A percentile compares a stretch with the other conserved stretches of the same genome.
Evolutionary conservation across 176 grass and related monocot genomes (phyloP).

Genomic region (bread wheat (Triticum aestivum)): IWGSC_CS_RefSeq_v2.1 NC_057807.1:539488960-539489459

Average conservation of each 20-base stretch:
- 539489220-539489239: neutral
- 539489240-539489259: conserved; percentile 8
- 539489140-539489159: neutral
- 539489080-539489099: neutral
- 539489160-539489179: conserved; percentile 7
- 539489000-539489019: neutral
- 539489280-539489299: neutral
- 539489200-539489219: neutral
- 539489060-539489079: neutral
- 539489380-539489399: neutral
- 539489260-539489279: neutral
- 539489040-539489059: neutral
- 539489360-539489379: neutral
- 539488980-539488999: neutral
- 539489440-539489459: neutral
- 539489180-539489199: neutral
- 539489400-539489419: neutral
- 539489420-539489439: neutral
- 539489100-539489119: neutral
- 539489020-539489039: neutral
- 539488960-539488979: neutral
- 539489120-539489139: neutral
- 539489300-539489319: neutral
- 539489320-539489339: neutral
- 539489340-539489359: neutral